Percentiles rank a stretch among this genome's conserved stretches.
These are phyloP conservation scores for Aspergillus hiratsukae DNA, from an alignment of 2,329 filamentous ascomycete species.

Conservation along the genomic window DNA sequence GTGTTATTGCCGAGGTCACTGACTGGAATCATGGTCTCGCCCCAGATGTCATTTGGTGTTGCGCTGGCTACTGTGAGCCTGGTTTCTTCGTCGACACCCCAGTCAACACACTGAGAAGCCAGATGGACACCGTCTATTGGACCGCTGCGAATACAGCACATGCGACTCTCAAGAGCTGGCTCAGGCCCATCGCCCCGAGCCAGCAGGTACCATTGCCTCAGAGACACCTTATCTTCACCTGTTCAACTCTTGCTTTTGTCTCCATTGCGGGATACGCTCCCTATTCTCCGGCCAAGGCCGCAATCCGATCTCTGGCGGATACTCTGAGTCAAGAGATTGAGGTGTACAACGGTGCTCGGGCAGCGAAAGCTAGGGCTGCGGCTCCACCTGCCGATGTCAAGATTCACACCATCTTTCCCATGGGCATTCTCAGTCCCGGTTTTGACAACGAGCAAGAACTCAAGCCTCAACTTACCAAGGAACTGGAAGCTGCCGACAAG, in stretches of 20 bases:
- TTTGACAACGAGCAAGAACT: slow-evolving; percentile 68
- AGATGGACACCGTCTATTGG: slow-evolving; percentile 94
- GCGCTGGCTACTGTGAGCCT: slow-evolving; percentile 71
- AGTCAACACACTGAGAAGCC: slow-evolving; percentile 60
- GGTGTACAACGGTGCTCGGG: slow-evolving; percentile 68
- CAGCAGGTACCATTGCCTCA: slow-evolving; percentile 30
- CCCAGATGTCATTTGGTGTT: slow-evolving; percentile 87
- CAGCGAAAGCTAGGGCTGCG: slow-evolving; percentile 30
- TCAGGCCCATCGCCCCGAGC: slow-evolving; percentile 39
- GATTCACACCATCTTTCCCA: slow-evolving; percentile 78
- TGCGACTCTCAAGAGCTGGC: slow-evolving; percentile 71
- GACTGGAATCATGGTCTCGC: slow-evolving; percentile 70
- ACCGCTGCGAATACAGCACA: slow-evolving; percentile 82
- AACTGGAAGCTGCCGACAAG: slow-evolving; percentile 78
- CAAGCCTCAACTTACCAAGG: slow-evolving; percentile 75
- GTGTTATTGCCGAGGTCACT: slow-evolving; percentile 67
- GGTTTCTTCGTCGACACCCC: slow-evolving; percentile 73
- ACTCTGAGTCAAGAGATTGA: slow-evolving; percentile 77
- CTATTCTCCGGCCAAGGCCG: slow-evolving; percentile 81
- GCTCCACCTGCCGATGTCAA: slow-evolving; percentile 63
- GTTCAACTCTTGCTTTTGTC: slow-evolving; percentile 69
- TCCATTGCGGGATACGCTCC: slow-evolving; percentile 75
- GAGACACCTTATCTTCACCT: slow-evolving; percentile 83
- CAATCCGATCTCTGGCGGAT: slow-evolving; percentile 77
- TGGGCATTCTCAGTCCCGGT: slow-evolving; percentile 74